Base-by-base conservation (phyloP, 1,284 basidiomycete genomes). In the Fistulina hepatica region DNA sequence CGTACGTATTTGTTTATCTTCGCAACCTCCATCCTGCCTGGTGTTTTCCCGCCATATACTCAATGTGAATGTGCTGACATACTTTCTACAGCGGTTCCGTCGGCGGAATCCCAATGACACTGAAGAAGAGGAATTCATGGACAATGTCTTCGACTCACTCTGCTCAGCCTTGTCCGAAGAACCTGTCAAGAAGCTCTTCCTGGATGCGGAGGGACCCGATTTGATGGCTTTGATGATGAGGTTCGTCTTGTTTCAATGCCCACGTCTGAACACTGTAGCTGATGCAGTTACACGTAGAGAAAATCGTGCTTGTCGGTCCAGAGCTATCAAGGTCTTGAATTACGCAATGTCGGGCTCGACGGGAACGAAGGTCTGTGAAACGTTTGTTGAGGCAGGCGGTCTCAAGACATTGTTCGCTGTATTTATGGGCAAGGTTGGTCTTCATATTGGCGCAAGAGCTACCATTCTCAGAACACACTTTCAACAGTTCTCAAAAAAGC, bases 151-250 rank as follows among this genome's bases (percentile, higher is more conserved):
- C 51, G 88, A 97, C 57, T 63, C 80, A 0, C 59, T 98, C 16
- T 97, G 93, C 55, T 88, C 90, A 0, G 71, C 81, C 0, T 63
- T 93, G 19, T 71, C 69, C 6, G 84, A 89, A 52, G 64, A 77
- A 3, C 65, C 78, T 36, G 76, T 83, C 56, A 95, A 95, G 58
- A 55, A 67, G n/a, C 59, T 73, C 2, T 97, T 97, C 61, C 59
- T 92, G 7, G 72, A 80, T n/a, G 81, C 79, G 8, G 95, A 99
- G 57, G 95, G 95, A 1, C 77, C 92, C 9, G 95, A 99, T 51
- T 69, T 99, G 17, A 97, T 98, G 92, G 73, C 95, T 15, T 66
- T 97, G 43, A 83, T 97, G 67, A 86, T 97, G 78, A 92, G 84
- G 86, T 92, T 48, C 33, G 77, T 60, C 20, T 19, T 48, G 37